Evolutionary conservation across 1,139 yeast species (phyloP), one percentile per base, ranked within the genome.

Genomic region (Candida sojae): DNA sequence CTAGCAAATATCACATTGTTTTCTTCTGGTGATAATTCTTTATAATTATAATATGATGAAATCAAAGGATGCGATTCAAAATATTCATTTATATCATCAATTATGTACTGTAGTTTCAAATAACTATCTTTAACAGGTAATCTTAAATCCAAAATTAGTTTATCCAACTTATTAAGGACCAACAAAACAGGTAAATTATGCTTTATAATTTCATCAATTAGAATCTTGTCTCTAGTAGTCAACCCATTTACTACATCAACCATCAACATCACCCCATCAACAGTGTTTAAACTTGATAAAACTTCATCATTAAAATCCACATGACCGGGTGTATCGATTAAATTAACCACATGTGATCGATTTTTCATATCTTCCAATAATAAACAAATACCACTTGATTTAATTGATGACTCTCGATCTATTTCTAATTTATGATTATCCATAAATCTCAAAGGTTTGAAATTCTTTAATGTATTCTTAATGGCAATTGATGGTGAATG

Each of bases 261-360:
- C 1, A 90, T 87, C 1, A 92, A 64, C 0, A 86, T 70, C 0
- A 80, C 81, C 2, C 86, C 83, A 54, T 93, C 98, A 0, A 79
- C 79, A 1, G 83, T 72, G 30, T 81, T 65, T 21, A 85, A 63
- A 0, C 87, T 79, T 0, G 82, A 76, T 0, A 82, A 74, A 3
- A 82, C 70, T 57, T 93, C 98, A 60, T 89, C 97, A 31, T 76
- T 67, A 61, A 93, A 93, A 58, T 90, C 86, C 1, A 81, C 79
- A 66, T 93, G 98, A 0, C 99, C 99, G 0, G 99, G 99, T 0
- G 96, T 76, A 59, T 95, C 99, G 1, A 90, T 54, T 3, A 91
- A 56, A 57, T 87, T 89, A 29, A 86, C 59, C 1, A 82, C 78
- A 35, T 70, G 68, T 0, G 96, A 84, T 53, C 77, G 81, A 1